phyloP scores from a whole-genome alignment of 331 rosid species.

The Quercus tomentella region DNA sequence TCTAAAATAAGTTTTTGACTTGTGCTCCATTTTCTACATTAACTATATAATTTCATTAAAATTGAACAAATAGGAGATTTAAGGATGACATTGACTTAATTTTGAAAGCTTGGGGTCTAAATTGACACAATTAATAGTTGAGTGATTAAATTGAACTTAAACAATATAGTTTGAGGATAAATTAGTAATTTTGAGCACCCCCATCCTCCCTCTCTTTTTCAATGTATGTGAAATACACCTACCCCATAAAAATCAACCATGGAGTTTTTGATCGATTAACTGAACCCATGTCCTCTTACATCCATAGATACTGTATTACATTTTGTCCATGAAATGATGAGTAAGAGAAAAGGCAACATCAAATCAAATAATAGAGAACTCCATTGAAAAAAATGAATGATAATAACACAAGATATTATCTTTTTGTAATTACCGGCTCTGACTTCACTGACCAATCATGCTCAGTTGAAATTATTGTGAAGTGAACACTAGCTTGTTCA shows the following conservation, averaged over 20 bases:
- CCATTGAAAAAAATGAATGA: not conserved
- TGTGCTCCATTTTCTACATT: too few relatives aligned
- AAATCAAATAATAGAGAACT: not conserved
- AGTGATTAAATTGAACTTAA: too few relatives aligned
- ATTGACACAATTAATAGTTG: too few relatives aligned
- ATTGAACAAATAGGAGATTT: too few relatives aligned
- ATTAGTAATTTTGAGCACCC: too few relatives aligned
- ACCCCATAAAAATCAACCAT: conserved; percentile 82
- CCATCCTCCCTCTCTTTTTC: not conserved
- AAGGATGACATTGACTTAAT: too few relatives aligned
- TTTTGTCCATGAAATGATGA: not conserved
- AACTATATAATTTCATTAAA: too few relatives aligned
- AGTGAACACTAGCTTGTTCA: conserved; percentile 70
- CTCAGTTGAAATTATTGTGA: conserved; percentile 82
- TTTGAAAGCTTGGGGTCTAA: too few relatives aligned
- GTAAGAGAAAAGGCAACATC: not conserved
- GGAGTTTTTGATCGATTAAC: conserved; percentile 72
- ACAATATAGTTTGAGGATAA: too few relatives aligned
- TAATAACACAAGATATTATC: conserved; percentile 2
- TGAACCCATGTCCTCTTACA: conserved; percentile 70
- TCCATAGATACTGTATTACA: conserved; percentile 64
- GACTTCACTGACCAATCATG: conserved; percentile 58
- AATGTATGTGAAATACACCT: conserved; percentile 12
- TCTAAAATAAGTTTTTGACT: too few relatives aligned
- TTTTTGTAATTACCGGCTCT: conserved; percentile 50